Evolutionary conservation across 331 rosid genomes (phyloP), one percentile per base, ranked within the genome.

Genomic region (Quercus lobata): DNA sequence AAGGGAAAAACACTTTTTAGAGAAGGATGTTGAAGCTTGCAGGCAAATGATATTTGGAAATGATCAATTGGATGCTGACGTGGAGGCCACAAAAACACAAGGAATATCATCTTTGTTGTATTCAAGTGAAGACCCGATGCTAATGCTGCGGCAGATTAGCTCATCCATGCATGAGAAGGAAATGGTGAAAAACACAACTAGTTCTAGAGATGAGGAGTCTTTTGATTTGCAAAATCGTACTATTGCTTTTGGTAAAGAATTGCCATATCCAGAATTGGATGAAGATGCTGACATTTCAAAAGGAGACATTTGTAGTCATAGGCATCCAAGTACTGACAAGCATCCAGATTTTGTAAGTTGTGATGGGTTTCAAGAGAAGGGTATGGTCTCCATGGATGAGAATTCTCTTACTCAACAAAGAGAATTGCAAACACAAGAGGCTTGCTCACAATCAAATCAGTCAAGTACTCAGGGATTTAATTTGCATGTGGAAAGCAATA

Each of bases 1-100:
- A 73, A 84, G 85, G 79, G 92, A 88, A 84, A 73, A 79, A 69
- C 88, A 88, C 76, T 88, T 86, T 80, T 72, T 88, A 77, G 88
- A 71, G 80, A 88, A 83, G 30, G 85, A 86, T 61, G 75, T 84
- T 69, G 92, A 86, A 62, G 83, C 84, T 2, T 86, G 77, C 57
- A 75, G 83, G 74, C 79, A 77, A 80, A 77, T 82, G 66, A 21
- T 88, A 9, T 77, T 79, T 63, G 87, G 76, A 22, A 57, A 73
- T 62, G 89, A 69, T 55, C 82, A 71, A 57, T 71, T 46, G 27
- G 84, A 72, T 83, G 84, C 49, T 78, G 85, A 74, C 57, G 73
- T 76, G 46, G 82, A 70, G 70, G 61, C 80, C 69, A 63, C 76
- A 46, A 77, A 62, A 1, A 54, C 18, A 25, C 81, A 19, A 21